These are phyloP conservation scores for Psilocybe subaeruginosa DNA, from an alignment of 768 basidiomycete species.

Conservation along the genomic window DNA sequence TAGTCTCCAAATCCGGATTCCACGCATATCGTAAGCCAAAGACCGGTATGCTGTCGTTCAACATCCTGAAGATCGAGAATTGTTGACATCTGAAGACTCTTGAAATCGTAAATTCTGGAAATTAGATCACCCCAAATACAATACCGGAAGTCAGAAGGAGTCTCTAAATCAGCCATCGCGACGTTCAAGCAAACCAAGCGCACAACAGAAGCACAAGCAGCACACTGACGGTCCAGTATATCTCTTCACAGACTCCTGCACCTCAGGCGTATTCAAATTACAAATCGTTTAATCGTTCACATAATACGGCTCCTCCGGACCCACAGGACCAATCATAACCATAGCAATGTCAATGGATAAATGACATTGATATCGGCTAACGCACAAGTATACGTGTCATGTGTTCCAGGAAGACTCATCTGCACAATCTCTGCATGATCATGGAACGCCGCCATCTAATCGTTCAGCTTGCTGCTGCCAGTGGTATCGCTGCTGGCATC, in stretches of 20 bases:
- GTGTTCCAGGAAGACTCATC: slow-evolving; percentile 56
- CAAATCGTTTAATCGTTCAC: no score
- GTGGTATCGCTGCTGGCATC: no score
- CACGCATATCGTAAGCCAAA: slow-evolving; percentile 51
- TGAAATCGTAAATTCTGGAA: no score
- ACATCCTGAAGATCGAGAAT: no score
- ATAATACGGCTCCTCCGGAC: no score
- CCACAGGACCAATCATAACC: no score
- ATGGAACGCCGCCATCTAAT: slow-evolving; percentile 47
- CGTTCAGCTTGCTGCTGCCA: slow-evolving; percentile 27
- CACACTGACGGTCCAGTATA: slow-evolving; percentile 46
- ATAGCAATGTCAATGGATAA: background rate
- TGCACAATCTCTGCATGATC: slow-evolving; percentile 45
- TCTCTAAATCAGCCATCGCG: no score
- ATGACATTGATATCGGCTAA: slow-evolving; percentile 15
- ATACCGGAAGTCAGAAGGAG: no score
- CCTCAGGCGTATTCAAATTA: slow-evolving; percentile 29
- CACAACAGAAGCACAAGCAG: background rate
- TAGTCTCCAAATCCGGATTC: slow-evolving; percentile 51
- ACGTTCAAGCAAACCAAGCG: no score
- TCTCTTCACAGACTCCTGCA: slow-evolving; percentile 39
- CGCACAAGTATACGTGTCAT: slow-evolving; percentile 47
- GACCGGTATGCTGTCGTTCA: no score
- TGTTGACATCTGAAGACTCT: no score
- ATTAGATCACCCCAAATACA: background rate